Evolutionary conservation across 768 basidiomycete genomes (phyloP).

Genomic region (Chlorophyllum brunneum): DNA sequence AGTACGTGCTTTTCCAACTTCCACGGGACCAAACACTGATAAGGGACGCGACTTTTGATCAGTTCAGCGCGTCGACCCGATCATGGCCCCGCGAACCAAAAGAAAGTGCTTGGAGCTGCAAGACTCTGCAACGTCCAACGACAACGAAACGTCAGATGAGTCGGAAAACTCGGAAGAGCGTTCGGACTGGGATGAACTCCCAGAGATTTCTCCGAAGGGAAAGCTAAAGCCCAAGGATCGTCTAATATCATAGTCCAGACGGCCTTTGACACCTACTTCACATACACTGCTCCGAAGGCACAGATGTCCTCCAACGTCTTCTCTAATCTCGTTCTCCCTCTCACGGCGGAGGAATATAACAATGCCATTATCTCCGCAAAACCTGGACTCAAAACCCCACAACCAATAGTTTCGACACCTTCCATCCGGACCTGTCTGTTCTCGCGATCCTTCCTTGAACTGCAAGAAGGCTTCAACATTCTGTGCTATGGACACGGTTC

Average conservation of each 20-base stretch:
- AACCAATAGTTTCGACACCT: conserved; percentile 30
- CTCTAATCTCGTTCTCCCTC: conserved; percentile 67
- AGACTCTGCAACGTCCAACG: too few relatives aligned
- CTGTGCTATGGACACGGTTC: conserved; percentile 88
- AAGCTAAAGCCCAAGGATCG: conserved; percentile 20
- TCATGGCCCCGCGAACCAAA: too few relatives aligned
- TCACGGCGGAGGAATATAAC: conserved; percentile 61
- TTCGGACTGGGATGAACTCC: conserved; percentile 5
- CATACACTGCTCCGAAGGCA: conserved; percentile 53
- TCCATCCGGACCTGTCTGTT: conserved; percentile 27
- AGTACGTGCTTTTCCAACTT: neutral
- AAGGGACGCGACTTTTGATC: too few relatives aligned
- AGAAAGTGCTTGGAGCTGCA: too few relatives aligned
- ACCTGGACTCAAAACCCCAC: conserved; percentile 26
- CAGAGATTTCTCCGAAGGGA: conserved; percentile 15
- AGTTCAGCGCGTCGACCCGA: too few relatives aligned
- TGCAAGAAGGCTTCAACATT: conserved; percentile 82
- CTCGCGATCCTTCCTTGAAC: conserved; percentile 66
- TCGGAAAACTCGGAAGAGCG: too few relatives aligned
- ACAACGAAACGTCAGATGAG: too few relatives aligned
- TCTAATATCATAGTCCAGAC: too few relatives aligned
- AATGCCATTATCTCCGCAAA: conserved; percentile 32
- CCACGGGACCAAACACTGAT: neutral
- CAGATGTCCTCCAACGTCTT: conserved; percentile 81
- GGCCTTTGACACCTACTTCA: too few relatives aligned